Conservation (phyloP, 83 land plant genomes). For the Thuja plicata region DNA sequence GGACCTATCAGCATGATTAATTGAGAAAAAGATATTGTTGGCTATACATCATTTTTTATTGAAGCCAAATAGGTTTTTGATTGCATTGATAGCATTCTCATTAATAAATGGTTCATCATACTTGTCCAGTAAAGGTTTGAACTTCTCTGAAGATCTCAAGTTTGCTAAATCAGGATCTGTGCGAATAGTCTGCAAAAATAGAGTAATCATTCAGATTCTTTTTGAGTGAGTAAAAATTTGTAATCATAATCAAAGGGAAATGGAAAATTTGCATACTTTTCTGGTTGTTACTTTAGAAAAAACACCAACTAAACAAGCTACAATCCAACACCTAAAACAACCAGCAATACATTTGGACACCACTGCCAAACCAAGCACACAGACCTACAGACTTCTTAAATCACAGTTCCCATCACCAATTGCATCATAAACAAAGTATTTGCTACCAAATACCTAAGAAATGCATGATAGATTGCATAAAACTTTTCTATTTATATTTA, state of each 20-base stretch:
- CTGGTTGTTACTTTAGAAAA: background rate
- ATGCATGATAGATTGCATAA: background rate
- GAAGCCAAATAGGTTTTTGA: constrained; percentile 87
- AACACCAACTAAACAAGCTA: background rate
- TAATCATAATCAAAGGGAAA: background rate
- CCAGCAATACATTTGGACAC: background rate
- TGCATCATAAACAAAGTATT: background rate
- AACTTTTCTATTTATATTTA: background rate
- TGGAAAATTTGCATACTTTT: background rate
- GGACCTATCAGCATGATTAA: background rate
- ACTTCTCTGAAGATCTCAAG: constrained; percentile 64
- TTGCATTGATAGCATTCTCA: constrained; percentile 89
- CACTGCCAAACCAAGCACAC: background rate
- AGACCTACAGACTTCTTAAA: background rate
- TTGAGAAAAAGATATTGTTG: background rate
- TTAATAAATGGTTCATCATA: constrained; percentile 97
- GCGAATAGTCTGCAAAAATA: constrained; percentile 60
- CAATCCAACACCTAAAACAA: background rate
- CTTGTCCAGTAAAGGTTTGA: constrained; percentile 73
- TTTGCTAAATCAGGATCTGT: constrained; percentile 82
- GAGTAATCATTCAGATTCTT: background rate
- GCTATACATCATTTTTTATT: constrained; percentile 44
- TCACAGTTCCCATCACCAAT: background rate
- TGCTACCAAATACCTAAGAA: background rate
- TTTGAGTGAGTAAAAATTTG: background rate